A percentile compares a stretch with the other conserved stretches of the same genome.
Conservation (phyloP, 768 basidiomycete species). For the Pulveroboletus sp. region DNA sequence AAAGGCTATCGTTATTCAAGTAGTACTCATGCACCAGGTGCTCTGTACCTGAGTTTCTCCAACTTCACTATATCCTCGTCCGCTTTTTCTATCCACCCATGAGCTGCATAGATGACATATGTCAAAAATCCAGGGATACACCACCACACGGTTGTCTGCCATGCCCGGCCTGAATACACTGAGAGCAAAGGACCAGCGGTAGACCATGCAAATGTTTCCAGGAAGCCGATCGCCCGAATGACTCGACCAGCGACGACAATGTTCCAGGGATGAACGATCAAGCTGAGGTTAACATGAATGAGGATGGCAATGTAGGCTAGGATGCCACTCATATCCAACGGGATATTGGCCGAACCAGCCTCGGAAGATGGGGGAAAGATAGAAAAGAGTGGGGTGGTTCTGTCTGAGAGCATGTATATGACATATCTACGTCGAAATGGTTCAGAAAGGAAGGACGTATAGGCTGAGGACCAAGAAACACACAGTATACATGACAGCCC, state of each 20-base stretch:
- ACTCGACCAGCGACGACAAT: slow-evolving; percentile 24
- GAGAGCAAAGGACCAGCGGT: slow-evolving; percentile 49
- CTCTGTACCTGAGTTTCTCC: slow-evolving; percentile 52
- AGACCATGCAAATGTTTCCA: slow-evolving; percentile 37
- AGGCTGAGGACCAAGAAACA: slow-evolving; percentile 15
- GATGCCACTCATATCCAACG: slow-evolving; percentile 44
- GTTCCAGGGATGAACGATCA: slow-evolving; percentile 39
- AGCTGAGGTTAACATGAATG: slow-evolving; percentile 48
- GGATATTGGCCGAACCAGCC: slow-evolving; percentile 13
- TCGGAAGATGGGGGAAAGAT: slow-evolving; percentile 36
- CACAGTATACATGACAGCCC: slow-evolving; percentile 47
- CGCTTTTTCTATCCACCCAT: slow-evolving; percentile 42
- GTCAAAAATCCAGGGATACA: slow-evolving; percentile 41
- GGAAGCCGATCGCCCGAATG: slow-evolving; percentile 32
- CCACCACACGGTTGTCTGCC: slow-evolving; percentile 59
- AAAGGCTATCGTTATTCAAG: too few relatives aligned
- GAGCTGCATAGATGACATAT: slow-evolving; percentile 44
- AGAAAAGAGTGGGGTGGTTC: slow-evolving; percentile 47
- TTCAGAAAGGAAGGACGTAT: slow-evolving; percentile 2
- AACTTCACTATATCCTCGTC: slow-evolving; percentile 48
- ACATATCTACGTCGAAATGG: slow-evolving; percentile 40
- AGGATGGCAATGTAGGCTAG: slow-evolving; percentile 49
- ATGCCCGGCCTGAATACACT: slow-evolving; percentile 44
- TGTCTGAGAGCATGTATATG: slow-evolving; percentile 41
- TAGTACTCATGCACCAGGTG: slow-evolving; percentile 47